Conservation (phyloP, 2,329 filamentous ascomycete species). For the Colletotrichum sp. region DNA sequence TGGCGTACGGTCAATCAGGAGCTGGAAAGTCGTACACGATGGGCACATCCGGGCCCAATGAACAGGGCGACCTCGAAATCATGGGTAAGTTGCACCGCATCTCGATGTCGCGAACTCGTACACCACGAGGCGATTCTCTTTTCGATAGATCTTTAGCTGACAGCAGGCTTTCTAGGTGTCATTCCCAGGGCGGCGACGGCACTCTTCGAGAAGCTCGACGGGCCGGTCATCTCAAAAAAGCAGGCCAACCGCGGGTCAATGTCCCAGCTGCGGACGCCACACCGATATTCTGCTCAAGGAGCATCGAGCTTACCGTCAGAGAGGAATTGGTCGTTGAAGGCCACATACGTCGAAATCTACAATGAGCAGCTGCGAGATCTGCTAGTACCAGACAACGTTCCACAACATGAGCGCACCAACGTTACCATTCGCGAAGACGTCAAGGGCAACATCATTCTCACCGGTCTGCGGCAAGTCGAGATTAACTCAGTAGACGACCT, state of each 20-base stretch:
- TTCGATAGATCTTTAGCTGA: not conserved
- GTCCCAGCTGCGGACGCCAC: constrained; percentile 80
- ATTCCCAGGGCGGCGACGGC: constrained; percentile 87
- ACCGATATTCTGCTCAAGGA: constrained; percentile 72
- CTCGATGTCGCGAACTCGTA: not conserved
- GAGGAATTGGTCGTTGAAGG: constrained; percentile 88
- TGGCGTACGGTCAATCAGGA: constrained; percentile 97
- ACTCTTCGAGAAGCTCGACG: constrained; percentile 87
- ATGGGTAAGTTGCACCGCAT: constrained; percentile 71
- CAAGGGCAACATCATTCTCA: constrained; percentile 93
- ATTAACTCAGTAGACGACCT: constrained; percentile 94
- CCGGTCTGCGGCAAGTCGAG: constrained; percentile 84
- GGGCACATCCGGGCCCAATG: constrained; percentile 87
- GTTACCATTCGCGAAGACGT: constrained; percentile 95
- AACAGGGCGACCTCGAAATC: constrained; percentile 71
- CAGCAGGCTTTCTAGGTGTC: constrained; percentile 67
- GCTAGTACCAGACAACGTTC: constrained; percentile 76
- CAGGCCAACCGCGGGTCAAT: constrained; percentile 67
- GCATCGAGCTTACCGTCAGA: constrained; percentile 54
- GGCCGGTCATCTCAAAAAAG: constrained; percentile 65
- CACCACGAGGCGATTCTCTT: not conserved
- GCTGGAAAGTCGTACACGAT: constrained; percentile 99
- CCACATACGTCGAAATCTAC: constrained; percentile 97
- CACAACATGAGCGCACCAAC: constrained; percentile 70
- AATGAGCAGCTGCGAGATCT: constrained; percentile 95